A percentile compares a stretch with the other conserved stretches of the same genome.
Conservation (phyloP, 2,329 filamentous ascomycete species). For the Ascomycota sp. region DNA sequence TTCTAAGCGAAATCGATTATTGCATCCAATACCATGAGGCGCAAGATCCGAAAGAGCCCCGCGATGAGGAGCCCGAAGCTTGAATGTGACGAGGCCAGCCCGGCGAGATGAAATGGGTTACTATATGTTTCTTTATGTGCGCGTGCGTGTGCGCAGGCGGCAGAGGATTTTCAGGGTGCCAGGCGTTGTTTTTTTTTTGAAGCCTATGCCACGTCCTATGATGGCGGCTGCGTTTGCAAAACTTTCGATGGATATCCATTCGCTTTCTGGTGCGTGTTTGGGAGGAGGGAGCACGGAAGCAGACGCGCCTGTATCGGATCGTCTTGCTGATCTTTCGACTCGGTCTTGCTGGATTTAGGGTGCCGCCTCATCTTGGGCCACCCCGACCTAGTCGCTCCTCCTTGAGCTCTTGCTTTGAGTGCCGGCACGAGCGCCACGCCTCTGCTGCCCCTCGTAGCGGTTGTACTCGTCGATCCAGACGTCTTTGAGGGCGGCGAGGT, state of each 20-base stretch:
- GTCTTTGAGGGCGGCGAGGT: constrained; percentile 24
- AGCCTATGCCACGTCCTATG: too few relatives aligned
- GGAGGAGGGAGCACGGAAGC: too few relatives aligned
- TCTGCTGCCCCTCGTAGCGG: constrained; percentile 28
- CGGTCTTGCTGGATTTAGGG: neutral
- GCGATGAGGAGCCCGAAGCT: constrained; percentile 29
- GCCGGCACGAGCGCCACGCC: constrained; percentile 1
- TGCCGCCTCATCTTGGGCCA: constrained; percentile 1
- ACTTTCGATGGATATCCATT: too few relatives aligned
- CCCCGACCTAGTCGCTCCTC: neutral
- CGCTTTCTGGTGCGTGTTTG: too few relatives aligned
- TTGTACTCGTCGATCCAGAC: constrained; percentile 36
- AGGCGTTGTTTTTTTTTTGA: too few relatives aligned
- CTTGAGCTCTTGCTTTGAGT: too few relatives aligned
- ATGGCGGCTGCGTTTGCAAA: constrained; percentile 20
- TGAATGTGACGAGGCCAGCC: constrained; percentile 10
- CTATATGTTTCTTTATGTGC: too few relatives aligned
- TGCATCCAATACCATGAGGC: constrained; percentile 84
- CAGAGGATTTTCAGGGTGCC: too few relatives aligned
- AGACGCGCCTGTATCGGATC: too few relatives aligned
- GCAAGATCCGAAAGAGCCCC: constrained; percentile 70
- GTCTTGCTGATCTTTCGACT: too few relatives aligned
- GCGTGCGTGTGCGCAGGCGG: too few relatives aligned
- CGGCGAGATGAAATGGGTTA: too few relatives aligned
- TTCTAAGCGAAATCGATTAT: constrained; percentile 84